phyloP scores from a whole-genome alignment of 2,329 filamentous ascomycete genomes.

The Colletotrichum tropicale region DNA sequence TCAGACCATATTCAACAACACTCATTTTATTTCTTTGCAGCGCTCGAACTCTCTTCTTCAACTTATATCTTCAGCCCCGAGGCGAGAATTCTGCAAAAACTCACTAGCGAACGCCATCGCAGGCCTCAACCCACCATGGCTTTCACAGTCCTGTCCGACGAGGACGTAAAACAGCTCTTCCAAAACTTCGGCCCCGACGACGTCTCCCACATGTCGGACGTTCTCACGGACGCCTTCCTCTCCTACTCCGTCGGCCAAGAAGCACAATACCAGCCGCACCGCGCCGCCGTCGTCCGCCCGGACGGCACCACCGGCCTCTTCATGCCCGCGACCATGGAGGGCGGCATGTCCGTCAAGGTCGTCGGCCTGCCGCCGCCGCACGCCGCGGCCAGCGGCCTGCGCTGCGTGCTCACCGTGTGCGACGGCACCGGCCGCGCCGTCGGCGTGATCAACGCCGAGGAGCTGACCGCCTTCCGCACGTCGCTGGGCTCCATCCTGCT shows the following conservation, averaged over 20 bases:
- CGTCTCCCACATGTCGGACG: conserved; percentile 59
- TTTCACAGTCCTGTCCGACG: conserved; percentile 64
- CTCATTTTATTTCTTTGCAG: not conserved
- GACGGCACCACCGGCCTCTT: conserved; percentile 69
- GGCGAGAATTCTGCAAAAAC: too few species aligned
- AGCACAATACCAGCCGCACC: conserved; percentile 64
- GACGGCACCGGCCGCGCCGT: conserved; percentile 45
- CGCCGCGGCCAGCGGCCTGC: conserved; percentile 33
- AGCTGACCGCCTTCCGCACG: conserved; percentile 73
- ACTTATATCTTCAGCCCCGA: rapidly evolving
- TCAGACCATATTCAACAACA: not conserved
- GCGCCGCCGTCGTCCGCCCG: conserved; percentile 63
- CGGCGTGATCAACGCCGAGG: conserved; percentile 69
- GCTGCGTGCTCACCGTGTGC: conserved; percentile 41
- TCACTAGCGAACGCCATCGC: conserved; percentile 39
- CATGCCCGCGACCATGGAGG: conserved; percentile 68
- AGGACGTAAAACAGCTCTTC: conserved; percentile 58
- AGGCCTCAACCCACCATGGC: too few species aligned
- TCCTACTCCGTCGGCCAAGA: conserved; percentile 69
- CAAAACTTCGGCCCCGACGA: conserved; percentile 57
- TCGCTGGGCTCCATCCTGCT: conserved; percentile 47
- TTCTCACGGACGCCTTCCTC: conserved; percentile 63
- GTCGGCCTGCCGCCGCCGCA: conserved; percentile 42
- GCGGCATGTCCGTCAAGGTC: conserved; percentile 68
- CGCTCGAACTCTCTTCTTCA: not conserved